Evolutionary conservation across 331 rosid genomes (phyloP).

Genomic region (Malus hybrid): DNA sequence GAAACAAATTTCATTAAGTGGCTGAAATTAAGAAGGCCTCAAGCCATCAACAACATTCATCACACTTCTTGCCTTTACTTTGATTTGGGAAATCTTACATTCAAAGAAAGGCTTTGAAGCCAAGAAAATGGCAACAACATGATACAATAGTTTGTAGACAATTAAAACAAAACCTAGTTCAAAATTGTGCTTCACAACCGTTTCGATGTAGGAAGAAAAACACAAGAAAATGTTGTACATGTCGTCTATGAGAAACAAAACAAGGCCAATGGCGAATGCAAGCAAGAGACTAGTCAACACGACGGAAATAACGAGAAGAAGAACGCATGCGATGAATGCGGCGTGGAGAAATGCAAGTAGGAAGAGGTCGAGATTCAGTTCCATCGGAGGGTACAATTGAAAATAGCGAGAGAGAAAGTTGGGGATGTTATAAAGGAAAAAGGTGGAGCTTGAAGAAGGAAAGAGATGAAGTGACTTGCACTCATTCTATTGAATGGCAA

Average conservation of each 20-base stretch:
- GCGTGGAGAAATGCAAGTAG: slow-evolving; percentile 52
- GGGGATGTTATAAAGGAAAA: neutral
- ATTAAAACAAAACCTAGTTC: slow-evolving; percentile 33
- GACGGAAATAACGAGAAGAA: slow-evolving; percentile 26
- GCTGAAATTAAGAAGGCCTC: neutral
- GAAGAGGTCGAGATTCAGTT: slow-evolving; percentile 50
- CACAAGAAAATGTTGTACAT: slow-evolving; percentile 15
- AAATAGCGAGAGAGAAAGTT: neutral
- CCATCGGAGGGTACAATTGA: slow-evolving; percentile 20
- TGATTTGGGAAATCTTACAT: slow-evolving; percentile 11
- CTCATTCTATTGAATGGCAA: slow-evolving; percentile 25
- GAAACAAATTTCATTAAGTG: neutral
- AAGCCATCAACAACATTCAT: slow-evolving; percentile 21
- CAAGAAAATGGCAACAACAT: slow-evolving; percentile 24
- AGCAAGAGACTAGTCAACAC: slow-evolving; percentile 25
- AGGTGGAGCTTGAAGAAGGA: slow-evolving; percentile 18
- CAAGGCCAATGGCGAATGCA: slow-evolving; percentile 30
- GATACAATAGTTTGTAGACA: slow-evolving; percentile 16
- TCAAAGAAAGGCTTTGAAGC: slow-evolving; percentile 23
- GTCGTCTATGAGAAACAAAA: slow-evolving; percentile 31
- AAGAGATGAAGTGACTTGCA: slow-evolving; percentile 24
- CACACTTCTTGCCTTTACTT: slow-evolving; percentile 20
- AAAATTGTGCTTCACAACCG: slow-evolving; percentile 31
- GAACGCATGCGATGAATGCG: slow-evolving; percentile 39
- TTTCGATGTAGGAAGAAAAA: slow-evolving; percentile 16